Percentiles rank a stretch among this genome's conserved stretches.
These are phyloP conservation scores for Aspergillus luchuensis DNA, from an alignment of 2,329 filamentous ascomycete genomes.

Conservation along the genomic window DNA sequence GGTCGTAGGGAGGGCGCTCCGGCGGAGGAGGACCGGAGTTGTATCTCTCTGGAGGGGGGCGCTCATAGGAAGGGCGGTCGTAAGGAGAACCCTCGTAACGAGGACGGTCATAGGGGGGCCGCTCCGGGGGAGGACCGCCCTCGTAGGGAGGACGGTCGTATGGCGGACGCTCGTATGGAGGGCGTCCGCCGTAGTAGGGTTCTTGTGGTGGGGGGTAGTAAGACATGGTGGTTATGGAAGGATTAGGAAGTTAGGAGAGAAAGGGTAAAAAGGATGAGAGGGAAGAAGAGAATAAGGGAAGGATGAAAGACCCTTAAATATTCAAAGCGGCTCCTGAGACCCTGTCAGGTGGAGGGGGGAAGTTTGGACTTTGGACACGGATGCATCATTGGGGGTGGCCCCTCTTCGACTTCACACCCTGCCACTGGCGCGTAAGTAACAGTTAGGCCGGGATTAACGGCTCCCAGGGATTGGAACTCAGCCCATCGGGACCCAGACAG, in stretches of 20 bases:
- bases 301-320: conserved; percentile 4
- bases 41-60: conserved; percentile 13
- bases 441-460: conserved; percentile 5
- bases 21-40: conserved; percentile 15
- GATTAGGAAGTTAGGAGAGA: neutral
- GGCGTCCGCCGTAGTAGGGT: conserved; percentile 13
- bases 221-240: conserved; percentile 14
- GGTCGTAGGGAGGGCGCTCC: conserved; percentile 27
- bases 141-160: conserved; percentile 28
- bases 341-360: conserved; percentile 9
- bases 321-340: neutral
- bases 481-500: neutral
- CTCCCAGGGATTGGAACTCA: neutral
- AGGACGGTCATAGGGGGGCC: conserved; percentile 13
- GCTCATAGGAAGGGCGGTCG: conserved; percentile 12
- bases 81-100: conserved; percentile 13
- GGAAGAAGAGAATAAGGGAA: conserved; percentile 2
- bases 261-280: neutral
- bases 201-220: conserved; percentile 18
- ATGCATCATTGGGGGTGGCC: neutral
- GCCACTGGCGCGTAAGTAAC: neutral
- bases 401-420: neutral
- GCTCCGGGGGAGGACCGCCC: conserved; percentile 13
- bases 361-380: conserved; percentile 9
- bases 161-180: conserved; percentile 24